Evolutionary conservation across 2,329 filamentous ascomycete genomes (phyloP), one percentile per base, ranked within the genome.

Genomic region (Drechslera avenae): DNA sequence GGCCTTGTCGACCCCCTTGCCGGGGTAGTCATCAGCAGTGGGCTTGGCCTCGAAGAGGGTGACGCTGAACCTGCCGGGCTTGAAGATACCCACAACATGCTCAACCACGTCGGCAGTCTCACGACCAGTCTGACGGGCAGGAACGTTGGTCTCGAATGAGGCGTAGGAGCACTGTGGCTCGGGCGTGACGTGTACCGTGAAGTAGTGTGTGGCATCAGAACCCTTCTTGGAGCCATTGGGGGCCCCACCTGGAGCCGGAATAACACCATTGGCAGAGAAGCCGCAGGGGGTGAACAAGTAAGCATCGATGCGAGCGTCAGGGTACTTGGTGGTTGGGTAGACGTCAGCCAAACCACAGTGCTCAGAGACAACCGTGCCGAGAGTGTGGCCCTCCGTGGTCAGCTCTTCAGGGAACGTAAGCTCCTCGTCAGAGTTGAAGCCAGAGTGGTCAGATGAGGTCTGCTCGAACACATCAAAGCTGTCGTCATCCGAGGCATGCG

Each of bases 61-160:
- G 50, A 99, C 90, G 66, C 89, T 96, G 81, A 99, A 99, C 46
- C 93, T 89, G n/a, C 93, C 93, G 0, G 94, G 94, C 72, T 91
- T 91, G 84, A 99, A 99, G 69, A 99, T 99, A 58, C 85, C 83
- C 36, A 97, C 91, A 1, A 97, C 94, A 60, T 97, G 91, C 74
- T 96, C 86, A 56, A 99, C 89, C 53, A 97, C 88, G 59, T 96
- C 93, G 19, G 86, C 86, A 0, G 93, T 97, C 71, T 92, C 89
- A 56, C 92, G 88, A 13, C 92, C 92, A 49, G 85, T 90, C 77
- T 96, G 91, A 4, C 86, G 87, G 19, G 91, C 89, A 1, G 94
- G 94, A 3, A 99, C 93, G 64, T 97, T 99, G 61, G 94, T 97
- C 80, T 99, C 94, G 71, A 99, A 99, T 2, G 91, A 97, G 30